Evolutionary conservation across 2,329 filamentous ascomycete genomes (phyloP), one percentile per base, ranked within the genome.

Genomic region (Cordyceps pruinosa): DNA sequence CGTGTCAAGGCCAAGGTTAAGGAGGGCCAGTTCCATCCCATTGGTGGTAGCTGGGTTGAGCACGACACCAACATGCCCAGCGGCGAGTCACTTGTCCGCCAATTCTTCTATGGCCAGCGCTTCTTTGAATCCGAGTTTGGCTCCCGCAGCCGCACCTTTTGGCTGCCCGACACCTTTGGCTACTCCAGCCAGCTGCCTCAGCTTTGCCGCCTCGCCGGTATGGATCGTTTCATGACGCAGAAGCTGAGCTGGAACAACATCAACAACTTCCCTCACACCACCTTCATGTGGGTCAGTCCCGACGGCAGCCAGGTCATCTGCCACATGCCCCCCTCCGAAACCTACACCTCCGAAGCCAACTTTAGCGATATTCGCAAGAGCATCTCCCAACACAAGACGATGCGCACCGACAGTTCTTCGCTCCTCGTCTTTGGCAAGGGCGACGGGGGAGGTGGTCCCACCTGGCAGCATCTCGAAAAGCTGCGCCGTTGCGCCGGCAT

Each of bases 221-320:
- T 99, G 94, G 89, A 84, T 58, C 85, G 93, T 34, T 99, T 99
- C 77, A 88, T 99, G 67, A 99, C 94, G 0, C 94, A 99, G 72
- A 99, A 99, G 76, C 79, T 99, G 59, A 97, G 93, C 77, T 99
- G 94, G 94, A 97, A 97, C 77, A 97, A 97, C 70, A 97, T 97
- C 80, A 97, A 97, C 75, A 96, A 89, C 68, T 99, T 97, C 75
- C 94, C 94, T 0, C 94, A 97, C 69, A 97, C 94, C 6, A 97
- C 94, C 0, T 99, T 99, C 79, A 96, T 96, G 72, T 99, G 94
- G 94, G 92, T 99, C 32, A 85, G 91, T 13, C 83, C 97, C 15
- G 94, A 99, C 70, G 93, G 94, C 58, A 96, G 89, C 67, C 94
- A 97, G 68, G 94, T 99, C 63, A 84, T 99, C 61, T 97, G 93